Evolutionary conservation across 1,284 basidiomycete species (phyloP).

Genomic region (Leccinum colubrinum): DNA sequence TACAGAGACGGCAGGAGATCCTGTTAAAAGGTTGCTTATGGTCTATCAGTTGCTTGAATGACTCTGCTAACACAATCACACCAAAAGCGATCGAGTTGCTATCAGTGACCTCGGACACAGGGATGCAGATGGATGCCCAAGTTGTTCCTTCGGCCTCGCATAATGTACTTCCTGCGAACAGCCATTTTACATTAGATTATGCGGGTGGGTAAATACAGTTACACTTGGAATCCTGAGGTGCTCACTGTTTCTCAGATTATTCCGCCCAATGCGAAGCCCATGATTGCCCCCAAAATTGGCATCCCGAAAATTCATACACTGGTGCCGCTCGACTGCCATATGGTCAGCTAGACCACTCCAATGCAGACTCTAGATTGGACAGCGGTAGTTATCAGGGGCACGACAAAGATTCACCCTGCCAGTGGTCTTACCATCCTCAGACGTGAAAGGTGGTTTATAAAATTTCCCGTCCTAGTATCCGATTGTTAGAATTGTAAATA

Average conservation of each 20-base stretch:
- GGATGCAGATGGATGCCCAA: background rate
- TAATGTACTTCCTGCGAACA: background rate
- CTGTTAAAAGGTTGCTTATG: slow-evolving; percentile 20
- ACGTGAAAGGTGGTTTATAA: background rate
- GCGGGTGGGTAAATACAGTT: slow-evolving; percentile 1
- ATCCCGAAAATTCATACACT: background rate
- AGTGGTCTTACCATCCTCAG: background rate
- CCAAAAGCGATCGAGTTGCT: slow-evolving; percentile 16
- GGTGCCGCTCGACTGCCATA: background rate
- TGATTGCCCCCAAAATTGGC: background rate
- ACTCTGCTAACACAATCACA: background rate
- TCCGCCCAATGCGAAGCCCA: background rate
- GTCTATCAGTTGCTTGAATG: background rate
- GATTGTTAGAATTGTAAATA: background rate
- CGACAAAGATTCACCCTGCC: background rate
- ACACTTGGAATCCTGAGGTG: background rate
- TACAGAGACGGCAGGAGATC: slow-evolving; percentile 20
- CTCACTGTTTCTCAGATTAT: slow-evolving; percentile 8
- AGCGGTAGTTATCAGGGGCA: background rate
- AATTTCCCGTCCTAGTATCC: background rate
- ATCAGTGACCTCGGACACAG: background rate
- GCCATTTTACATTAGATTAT: background rate
- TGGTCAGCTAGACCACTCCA: background rate
- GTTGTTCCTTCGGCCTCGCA: background rate
- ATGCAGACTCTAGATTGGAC: background rate